Base-by-base conservation (phyloP, 345 rosid species). In the Conringia planisiliqua region DNA sequence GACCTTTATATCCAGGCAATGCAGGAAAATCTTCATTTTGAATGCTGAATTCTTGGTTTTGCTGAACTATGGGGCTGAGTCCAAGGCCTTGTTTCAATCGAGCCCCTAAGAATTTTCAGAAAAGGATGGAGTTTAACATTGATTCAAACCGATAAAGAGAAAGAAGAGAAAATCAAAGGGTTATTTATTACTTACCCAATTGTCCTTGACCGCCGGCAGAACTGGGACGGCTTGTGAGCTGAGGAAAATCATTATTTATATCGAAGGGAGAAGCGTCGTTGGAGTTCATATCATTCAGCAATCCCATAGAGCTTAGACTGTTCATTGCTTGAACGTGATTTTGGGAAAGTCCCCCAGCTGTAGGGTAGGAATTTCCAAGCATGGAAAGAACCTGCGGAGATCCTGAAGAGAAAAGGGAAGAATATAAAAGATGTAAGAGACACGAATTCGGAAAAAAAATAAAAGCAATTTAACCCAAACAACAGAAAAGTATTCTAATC, bases 1-100 rank as follows among this genome's bases (percentile, higher is more conserved):
- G 67, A 94, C 98, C 99, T 86, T 94, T 94, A 71, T 87, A 94
- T 70, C 97, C 97, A 0, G 97, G 97, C 66, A 94, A 86, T 60
- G 99, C 99, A 33, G 97, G 99, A 83, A 94, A 94, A 82, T 94
- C 99, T 88, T 94, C 97, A 71, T 88, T 94, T 83, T 94, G 97
- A 69, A 94, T 94, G 82, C 99, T 94, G 79, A 92, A 92, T 84
- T 94, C 99, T 83, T 92, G 97, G 75, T 88, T 94, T 83, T 94
- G 97, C 74, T 94, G 99, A 81, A 85, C 97, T 75, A 91, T 90
- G 42, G 97, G 89, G 77, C 91, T 80, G 68, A 84, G 80, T 69
- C 93, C 93, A 78, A 86, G 89, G 81, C 90, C 91, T 76, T 89
- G 96, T 81, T 95, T 92, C 65, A 90, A 79, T 61, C 86, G 73